Percentiles rank a stretch among this genome's conserved stretches.
Conservation (phyloP, 2,329 filamentous ascomycete species). For the Zymoseptoria pseudotritici region DNA sequence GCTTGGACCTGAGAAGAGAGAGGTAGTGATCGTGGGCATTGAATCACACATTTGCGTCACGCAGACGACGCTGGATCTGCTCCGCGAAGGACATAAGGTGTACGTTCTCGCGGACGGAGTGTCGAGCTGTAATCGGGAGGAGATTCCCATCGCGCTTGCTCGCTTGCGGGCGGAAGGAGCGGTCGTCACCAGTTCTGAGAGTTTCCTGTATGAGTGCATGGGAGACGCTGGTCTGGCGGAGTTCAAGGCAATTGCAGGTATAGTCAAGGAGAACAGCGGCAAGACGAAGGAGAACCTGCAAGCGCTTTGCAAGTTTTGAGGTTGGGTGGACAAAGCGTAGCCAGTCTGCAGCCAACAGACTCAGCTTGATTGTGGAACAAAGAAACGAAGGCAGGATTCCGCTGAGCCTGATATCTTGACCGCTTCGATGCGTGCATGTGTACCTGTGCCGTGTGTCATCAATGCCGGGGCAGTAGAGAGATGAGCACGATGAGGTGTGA, state of each 20-base stretch:
- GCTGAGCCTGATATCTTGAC: background rate
- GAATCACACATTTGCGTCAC: slow-evolving; percentile 92
- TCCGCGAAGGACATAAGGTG: slow-evolving; percentile 67
- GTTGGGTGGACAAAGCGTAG: background rate
- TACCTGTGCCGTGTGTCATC: background rate
- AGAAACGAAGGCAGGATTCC: background rate
- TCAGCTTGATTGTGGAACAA: background rate
- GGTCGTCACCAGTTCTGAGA: slow-evolving; percentile 78
- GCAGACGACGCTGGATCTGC: slow-evolving; percentile 79
- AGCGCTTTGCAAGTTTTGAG: slow-evolving; percentile 54
- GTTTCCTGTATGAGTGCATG: slow-evolving; percentile 81
- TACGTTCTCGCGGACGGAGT: slow-evolving; percentile 87
- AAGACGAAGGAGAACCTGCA: slow-evolving; percentile 64
- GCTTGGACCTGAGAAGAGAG: slow-evolving; percentile 39
- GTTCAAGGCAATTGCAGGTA: slow-evolving; percentile 63
- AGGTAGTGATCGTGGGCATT: slow-evolving; percentile 78
- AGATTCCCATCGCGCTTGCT: slow-evolving; percentile 71
- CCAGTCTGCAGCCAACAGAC: background rate
- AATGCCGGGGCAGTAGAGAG: background rate
- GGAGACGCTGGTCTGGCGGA: slow-evolving; percentile 67
- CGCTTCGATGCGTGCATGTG: background rate
- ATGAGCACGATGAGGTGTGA: background rate
- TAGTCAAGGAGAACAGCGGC: slow-evolving; percentile 70
- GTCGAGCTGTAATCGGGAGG: slow-evolving; percentile 74
- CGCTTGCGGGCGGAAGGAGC: slow-evolving; percentile 69